Conservation (phyloP, 2,329 filamentous ascomycete species). For the Arthrobotrys entomopaga region DNA sequence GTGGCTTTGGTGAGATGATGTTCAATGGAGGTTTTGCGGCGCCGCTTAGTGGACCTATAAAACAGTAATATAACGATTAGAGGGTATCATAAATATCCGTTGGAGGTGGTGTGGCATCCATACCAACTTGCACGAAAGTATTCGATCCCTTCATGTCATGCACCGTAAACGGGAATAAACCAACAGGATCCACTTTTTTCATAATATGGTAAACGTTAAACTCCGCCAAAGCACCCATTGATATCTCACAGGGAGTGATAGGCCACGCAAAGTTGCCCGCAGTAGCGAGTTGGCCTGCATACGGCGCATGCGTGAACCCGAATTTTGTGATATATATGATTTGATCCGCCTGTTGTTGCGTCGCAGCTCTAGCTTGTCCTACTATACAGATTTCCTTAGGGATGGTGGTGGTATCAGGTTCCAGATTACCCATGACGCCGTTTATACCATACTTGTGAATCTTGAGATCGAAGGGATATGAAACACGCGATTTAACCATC, state of each 20-base stretch:
- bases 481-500: constrained; percentile 57
- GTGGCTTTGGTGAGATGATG: constrained; percentile 17
- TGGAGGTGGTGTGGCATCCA: not conserved
- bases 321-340: constrained; percentile 64
- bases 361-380: constrained; percentile 64
- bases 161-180: constrained; percentile 45
- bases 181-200: constrained; percentile 60
- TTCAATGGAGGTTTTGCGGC: not conserved
- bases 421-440: constrained; percentile 60
- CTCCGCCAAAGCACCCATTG: constrained; percentile 63
- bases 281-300: constrained; percentile 67
- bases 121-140: constrained; percentile 33
- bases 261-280: constrained; percentile 67
- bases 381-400: constrained; percentile 65
- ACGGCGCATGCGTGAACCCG: constrained; percentile 65
- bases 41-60: constrained; percentile 20
- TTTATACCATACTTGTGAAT: constrained; percentile 66
- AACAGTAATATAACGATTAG: not conserved
- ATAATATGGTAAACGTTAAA: constrained; percentile 68
- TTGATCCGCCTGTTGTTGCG: constrained; percentile 64
- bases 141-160: constrained; percentile 32
- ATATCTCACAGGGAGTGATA: constrained; percentile 62
- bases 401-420: constrained; percentile 56
- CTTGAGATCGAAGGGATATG: constrained; percentile 62
- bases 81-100: not conserved